Percentiles rank a stretch among this genome's conserved stretches.
phyloP scores from a whole-genome alignment of 495 filamentous ascomycete genomes.

The Podospora sp. region DNA sequence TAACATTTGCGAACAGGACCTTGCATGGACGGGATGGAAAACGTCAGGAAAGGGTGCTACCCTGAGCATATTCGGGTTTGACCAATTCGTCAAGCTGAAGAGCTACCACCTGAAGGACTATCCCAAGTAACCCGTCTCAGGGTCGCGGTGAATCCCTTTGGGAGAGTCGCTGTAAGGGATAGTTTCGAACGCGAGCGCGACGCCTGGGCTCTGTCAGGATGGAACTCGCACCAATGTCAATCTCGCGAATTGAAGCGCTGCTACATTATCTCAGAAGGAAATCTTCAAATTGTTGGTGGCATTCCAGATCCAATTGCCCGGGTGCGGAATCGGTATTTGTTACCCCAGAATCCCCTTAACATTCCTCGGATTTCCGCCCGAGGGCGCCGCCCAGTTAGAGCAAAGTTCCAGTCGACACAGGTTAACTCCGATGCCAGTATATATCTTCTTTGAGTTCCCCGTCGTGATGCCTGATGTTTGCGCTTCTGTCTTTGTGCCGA shows the following conservation, averaged over 20 bases:
- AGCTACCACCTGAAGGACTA: constrained; percentile 93
- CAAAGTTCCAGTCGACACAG: constrained; percentile 26
- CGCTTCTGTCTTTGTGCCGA: constrained; percentile 14
- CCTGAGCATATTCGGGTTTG: constrained; percentile 86
- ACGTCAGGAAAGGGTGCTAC: constrained; percentile 90
- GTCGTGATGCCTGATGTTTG: too few relatives aligned
- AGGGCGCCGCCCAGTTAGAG: constrained; percentile 4
- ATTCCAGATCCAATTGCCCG: constrained; percentile 24
- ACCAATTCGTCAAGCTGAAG: constrained; percentile 94
- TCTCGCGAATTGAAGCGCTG: background rate
- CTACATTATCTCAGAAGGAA: constrained; percentile 7
- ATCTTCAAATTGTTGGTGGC: constrained; percentile 4
- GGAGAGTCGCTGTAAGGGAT: constrained; percentile 31
- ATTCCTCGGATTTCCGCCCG: constrained; percentile 25
- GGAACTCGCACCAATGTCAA: constrained; percentile 1
- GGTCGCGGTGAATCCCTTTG: constrained; percentile 10
- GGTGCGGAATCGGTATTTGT: background rate
- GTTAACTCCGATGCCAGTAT: constrained; percentile 21
- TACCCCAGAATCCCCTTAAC: constrained; percentile 12
- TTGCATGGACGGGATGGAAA: constrained; percentile 99
- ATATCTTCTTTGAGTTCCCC: constrained; percentile 26
- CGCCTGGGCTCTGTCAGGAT: background rate
- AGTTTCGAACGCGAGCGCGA: constrained; percentile 15
- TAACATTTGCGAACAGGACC: constrained; percentile 61
- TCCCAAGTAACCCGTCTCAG: constrained; percentile 58